Evolutionary conservation across 768 basidiomycete species (phyloP).

Genomic region (Mycena vitilis): DNA sequence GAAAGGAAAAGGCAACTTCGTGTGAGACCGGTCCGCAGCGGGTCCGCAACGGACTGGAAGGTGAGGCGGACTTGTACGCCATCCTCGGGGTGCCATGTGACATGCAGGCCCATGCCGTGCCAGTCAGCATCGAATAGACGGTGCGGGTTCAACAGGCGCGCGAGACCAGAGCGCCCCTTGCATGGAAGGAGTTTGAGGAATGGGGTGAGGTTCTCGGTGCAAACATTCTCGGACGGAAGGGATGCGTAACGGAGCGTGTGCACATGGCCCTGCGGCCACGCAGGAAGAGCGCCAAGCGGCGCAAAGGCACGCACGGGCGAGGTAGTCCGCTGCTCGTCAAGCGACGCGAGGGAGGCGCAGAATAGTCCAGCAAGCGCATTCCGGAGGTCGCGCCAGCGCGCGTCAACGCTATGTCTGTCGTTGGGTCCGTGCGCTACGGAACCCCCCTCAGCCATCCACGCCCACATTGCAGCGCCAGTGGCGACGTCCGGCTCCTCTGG

Average conservation of each 20-base stretch:
- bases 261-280: slow-evolving; percentile 49
- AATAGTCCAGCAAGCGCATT: slow-evolving; percentile 94
- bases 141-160: slow-evolving; percentile 86
- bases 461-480: slow-evolving; percentile 91
- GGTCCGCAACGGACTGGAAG: slow-evolving; percentile 84
- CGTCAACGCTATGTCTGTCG: slow-evolving; percentile 65
- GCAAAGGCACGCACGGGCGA: slow-evolving; percentile 70
- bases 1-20: slow-evolving; percentile 48
- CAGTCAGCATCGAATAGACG: slow-evolving; percentile 90
- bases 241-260: slow-evolving; percentile 80
- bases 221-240: slow-evolving; percentile 88
- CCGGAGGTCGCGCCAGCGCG: slow-evolving; percentile 86
- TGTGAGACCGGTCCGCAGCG: slow-evolving; percentile 67
- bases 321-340: slow-evolving; percentile 82
- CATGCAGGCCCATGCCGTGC: slow-evolving; percentile 89
- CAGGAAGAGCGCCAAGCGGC: slow-evolving; percentile 68
- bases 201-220: slow-evolving; percentile 97
- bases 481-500: slow-evolving; percentile 82
- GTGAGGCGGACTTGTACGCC: slow-evolving; percentile 76
- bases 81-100: slow-evolving; percentile 65
- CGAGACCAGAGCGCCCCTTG: slow-evolving; percentile 88
- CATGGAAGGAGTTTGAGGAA: slow-evolving; percentile 96
- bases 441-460: slow-evolving; percentile 85
- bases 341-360: slow-evolving; percentile 88
- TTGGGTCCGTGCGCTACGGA: slow-evolving; percentile 56